Evolutionary conservation across 768 basidiomycete species (phyloP).

Genomic region (Auricularia sp.): DNA sequence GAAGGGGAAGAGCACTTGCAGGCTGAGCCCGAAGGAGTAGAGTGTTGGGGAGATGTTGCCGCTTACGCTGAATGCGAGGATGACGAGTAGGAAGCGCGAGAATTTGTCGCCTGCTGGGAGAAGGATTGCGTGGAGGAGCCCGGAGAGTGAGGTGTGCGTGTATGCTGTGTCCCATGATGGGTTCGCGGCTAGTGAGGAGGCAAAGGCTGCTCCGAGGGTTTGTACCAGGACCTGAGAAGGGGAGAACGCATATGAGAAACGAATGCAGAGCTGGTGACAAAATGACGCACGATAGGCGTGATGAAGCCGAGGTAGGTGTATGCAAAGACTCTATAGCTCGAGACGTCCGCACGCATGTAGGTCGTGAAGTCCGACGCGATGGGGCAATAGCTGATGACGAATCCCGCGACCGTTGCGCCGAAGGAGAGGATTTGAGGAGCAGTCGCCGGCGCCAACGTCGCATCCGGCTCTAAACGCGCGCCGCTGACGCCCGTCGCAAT

Average conservation of each 20-base stretch:
- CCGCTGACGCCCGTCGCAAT: constrained; percentile 66
- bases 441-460: constrained; percentile 41
- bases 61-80: constrained; percentile 66
- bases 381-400: constrained; percentile 51
- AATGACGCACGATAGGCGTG: constrained; percentile 43
- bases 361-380: constrained; percentile 66
- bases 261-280: constrained; percentile 15
- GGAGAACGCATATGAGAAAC: background rate
- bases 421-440: constrained; percentile 50
- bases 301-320: constrained; percentile 59
- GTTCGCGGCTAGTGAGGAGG: constrained; percentile 42
- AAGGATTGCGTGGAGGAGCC: constrained; percentile 52
- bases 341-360: constrained; percentile 50
- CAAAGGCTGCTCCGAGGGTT: constrained; percentile 61
- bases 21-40: constrained; percentile 67
- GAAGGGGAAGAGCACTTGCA: constrained; percentile 58
- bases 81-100: constrained; percentile 59
- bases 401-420: constrained; percentile 61
- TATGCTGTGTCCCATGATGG: constrained; percentile 49
- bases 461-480: constrained; percentile 46
- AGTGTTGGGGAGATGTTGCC: constrained; percentile 76
- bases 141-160: constrained; percentile 44
- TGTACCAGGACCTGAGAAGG: constrained; percentile 27
- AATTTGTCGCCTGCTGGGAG: constrained; percentile 46
- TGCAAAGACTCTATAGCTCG: constrained; percentile 52